phyloP scores from a whole-genome alignment of 2,329 filamentous ascomycete genomes.

The Hypoxylon sp. region DNA sequence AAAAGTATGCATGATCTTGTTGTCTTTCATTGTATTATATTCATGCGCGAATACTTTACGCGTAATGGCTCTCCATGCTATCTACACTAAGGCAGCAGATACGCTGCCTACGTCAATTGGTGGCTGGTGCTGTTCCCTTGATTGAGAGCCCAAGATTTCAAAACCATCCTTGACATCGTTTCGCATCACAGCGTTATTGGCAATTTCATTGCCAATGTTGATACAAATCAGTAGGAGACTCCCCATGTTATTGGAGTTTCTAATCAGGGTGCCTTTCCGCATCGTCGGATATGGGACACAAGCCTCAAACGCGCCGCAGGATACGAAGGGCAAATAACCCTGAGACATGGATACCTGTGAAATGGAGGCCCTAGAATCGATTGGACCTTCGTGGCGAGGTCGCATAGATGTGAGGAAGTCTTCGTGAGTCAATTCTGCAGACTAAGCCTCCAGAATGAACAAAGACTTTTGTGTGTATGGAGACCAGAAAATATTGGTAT shows the following conservation, averaged over 20 bases:
- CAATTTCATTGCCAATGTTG: neutral
- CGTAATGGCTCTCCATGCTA: conserved; percentile 8
- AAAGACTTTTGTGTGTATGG: too few species aligned
- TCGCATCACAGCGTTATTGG: neutral
- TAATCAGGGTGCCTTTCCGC: neutral
- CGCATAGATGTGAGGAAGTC: neutral
- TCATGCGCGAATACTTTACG: conserved; percentile 26
- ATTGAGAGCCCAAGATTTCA: neutral
- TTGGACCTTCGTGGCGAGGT: neutral
- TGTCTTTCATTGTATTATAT: conserved; percentile 17
- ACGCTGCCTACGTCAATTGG: conserved; percentile 3
- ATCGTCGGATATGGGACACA: neutral
- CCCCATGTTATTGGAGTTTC: neutral
- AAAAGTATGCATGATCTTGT: neutral
- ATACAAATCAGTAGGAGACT: neutral
- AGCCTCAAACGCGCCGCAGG: neutral
- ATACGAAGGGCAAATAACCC: neutral
- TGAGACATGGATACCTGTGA: neutral
- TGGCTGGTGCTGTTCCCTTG: neutral
- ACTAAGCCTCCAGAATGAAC: neutral
- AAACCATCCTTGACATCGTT: neutral
- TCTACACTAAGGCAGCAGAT: conserved; percentile 2
- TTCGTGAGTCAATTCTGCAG: neutral
- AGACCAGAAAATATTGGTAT: neutral
- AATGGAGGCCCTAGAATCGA: neutral